Percentiles rank a stretch among this genome's conserved stretches.
These are phyloP conservation scores for Chlorella sp. DNA, from an alignment of 139 green algal species.

Conservation along the genomic window DNA sequence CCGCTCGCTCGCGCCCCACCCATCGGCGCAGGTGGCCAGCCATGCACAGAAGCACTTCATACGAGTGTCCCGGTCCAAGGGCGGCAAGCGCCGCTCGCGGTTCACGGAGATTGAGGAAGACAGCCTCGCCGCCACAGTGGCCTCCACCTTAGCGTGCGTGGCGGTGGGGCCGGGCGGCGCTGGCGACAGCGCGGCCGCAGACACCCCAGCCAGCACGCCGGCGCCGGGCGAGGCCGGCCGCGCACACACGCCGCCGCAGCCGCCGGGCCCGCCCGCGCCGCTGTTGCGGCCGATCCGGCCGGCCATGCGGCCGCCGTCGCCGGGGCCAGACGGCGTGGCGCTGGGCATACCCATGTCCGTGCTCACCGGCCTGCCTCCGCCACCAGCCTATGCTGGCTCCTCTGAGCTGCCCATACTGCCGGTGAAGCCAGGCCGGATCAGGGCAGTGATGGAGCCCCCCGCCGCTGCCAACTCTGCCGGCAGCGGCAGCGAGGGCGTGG, in stretches of 20 bases:
- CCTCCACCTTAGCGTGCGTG: not conserved
- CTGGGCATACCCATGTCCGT: constrained; percentile 13
- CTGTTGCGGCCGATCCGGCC: not conserved
- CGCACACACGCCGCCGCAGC: not conserved
- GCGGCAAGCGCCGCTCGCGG: constrained; percentile 75
- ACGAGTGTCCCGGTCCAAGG: constrained; percentile 65
- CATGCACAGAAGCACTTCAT: constrained; percentile 96
- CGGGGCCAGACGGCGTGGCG: not conserved
- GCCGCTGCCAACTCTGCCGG: not conserved
- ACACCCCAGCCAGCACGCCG: not conserved
- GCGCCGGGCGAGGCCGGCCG: constrained; percentile 31
- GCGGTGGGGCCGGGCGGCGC: not conserved
- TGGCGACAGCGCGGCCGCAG: not conserved
- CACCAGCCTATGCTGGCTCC: not conserved
- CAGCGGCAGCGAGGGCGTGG: constrained; percentile 6
- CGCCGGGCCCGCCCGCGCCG: not conserved
- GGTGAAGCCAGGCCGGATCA: constrained; percentile 25
- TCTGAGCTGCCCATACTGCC: constrained; percentile 30
- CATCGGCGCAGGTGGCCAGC: constrained; percentile 85
- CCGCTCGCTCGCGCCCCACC: too few relatives aligned
- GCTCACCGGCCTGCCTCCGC: not conserved
- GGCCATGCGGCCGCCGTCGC: not conserved
- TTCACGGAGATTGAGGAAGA: constrained; percentile 60
- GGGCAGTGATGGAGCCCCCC: not conserved
- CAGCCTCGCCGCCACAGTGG: not conserved